Evolutionary conservation across 75 land plant species (phyloP).

Genomic region (Cunninghamia lanceolata): DNA sequence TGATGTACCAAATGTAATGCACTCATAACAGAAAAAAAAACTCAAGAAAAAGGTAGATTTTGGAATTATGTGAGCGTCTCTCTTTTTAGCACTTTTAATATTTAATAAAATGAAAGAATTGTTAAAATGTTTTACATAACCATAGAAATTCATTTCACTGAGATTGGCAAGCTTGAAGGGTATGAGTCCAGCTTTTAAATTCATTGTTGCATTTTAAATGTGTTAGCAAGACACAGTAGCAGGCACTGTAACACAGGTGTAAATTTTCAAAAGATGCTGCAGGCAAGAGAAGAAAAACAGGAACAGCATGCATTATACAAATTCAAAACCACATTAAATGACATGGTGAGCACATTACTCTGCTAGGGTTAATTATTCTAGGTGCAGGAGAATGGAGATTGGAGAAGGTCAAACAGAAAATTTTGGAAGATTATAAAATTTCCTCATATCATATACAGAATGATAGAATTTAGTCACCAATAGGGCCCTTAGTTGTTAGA

Average conservation of each 20-base stretch:
- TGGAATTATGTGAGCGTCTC: not conserved
- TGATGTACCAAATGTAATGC: not conserved
- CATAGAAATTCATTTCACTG: not conserved
- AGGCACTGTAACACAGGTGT: not conserved
- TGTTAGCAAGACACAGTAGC: not conserved
- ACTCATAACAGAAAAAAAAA: not conserved
- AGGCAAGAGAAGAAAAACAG: not conserved
- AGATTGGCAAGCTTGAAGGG: not conserved
- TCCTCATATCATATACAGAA: not conserved
- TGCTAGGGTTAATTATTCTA: not conserved
- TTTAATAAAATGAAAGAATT: not conserved
- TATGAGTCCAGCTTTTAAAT: not conserved
- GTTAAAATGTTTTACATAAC: not conserved
- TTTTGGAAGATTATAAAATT: too few species aligned
- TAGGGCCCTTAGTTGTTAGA: not conserved
- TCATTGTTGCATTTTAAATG: not conserved
- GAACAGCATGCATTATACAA: not conserved
- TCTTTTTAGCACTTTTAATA: not conserved
- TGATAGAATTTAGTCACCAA: not conserved
- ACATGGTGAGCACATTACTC: not conserved
- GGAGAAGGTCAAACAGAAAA: not conserved
- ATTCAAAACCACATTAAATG: not conserved
- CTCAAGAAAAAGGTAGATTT: not conserved
- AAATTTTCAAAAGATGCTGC: not conserved
- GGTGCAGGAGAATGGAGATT: not conserved